Conservation (phyloP, 176 grass and related monocot genomes). For the Pontederia crassipes region DNA sequence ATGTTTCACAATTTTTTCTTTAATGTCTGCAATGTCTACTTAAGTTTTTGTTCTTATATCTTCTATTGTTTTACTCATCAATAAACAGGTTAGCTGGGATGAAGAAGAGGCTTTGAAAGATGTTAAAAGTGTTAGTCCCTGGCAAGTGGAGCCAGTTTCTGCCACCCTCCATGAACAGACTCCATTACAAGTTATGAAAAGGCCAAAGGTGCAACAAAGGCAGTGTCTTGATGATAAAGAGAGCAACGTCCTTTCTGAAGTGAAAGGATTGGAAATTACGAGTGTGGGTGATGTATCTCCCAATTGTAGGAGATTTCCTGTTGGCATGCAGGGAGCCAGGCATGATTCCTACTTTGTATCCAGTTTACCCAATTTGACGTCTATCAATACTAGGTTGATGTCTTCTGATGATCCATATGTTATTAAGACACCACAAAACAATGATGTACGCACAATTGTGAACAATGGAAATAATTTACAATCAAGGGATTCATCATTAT, state of each 20-base stretch:
- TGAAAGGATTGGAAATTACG: not conserved
- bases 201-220: not conserved
- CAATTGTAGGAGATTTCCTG: constrained; percentile 6
- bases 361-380: not conserved
- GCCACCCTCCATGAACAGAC: not conserved
- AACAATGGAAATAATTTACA: constrained; percentile 1
- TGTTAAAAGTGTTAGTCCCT: constrained; percentile 15
- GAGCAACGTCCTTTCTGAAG: not conserved
- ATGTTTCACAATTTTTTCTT: no score
- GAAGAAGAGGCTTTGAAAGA: constrained; percentile 13
- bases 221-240: not conserved
- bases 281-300: not conserved
- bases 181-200: not conserved
- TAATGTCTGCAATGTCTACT: no score
- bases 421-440: not conserved
- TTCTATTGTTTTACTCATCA: not conserved
- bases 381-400: not conserved
- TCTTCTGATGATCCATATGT: not conserved
- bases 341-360: not conserved
- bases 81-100: constrained; percentile 15
- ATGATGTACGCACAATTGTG: not conserved
- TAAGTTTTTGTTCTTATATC: not conserved
- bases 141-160: constrained; percentile 14
- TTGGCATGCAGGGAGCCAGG: constrained; percentile 31
- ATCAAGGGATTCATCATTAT: not conserved